These are phyloP conservation scores for Botrytis elliptica DNA, from an alignment of 2,329 filamentous ascomycete species.

Conservation along the genomic window DNA sequence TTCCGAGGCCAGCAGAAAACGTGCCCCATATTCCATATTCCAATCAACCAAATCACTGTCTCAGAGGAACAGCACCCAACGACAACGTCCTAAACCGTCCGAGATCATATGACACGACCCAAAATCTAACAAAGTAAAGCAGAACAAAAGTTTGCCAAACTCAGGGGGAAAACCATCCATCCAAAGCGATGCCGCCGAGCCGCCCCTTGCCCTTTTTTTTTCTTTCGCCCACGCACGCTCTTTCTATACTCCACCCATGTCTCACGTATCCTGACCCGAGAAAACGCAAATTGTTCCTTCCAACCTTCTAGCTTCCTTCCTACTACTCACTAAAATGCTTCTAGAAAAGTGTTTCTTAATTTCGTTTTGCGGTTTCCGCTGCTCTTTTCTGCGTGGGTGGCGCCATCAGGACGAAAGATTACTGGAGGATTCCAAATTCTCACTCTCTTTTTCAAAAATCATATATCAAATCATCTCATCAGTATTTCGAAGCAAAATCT, in stretches of 20 bases:
- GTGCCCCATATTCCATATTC: neutral
- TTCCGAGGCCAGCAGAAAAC: neutral
- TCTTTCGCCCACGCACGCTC: neutral
- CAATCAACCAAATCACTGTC: slow-evolving; percentile 6
- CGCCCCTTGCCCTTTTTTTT: neutral
- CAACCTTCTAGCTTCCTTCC: slow-evolving; percentile 9
- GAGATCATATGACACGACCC: neutral
- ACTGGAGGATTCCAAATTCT: neutral
- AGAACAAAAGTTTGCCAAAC: neutral
- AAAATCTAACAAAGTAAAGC: neutral
- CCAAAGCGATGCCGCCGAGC: neutral
- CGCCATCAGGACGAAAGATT: neutral
- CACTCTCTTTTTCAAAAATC: neutral
- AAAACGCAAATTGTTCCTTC: neutral
- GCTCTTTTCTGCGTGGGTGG: neutral
- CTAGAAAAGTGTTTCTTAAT: neutral
- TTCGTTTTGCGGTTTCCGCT: neutral
- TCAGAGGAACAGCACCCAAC: neutral
- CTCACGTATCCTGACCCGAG: neutral
- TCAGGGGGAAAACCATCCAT: slow-evolving; percentile 9
- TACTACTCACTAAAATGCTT: neutral
- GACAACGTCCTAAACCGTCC: neutral
- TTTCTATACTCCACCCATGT: neutral
- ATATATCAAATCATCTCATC: neutral
- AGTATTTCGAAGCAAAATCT: neutral